Evolutionary conservation across 2,329 filamentous ascomycete genomes (phyloP).

Genomic region (Curvularia spicifera): DNA sequence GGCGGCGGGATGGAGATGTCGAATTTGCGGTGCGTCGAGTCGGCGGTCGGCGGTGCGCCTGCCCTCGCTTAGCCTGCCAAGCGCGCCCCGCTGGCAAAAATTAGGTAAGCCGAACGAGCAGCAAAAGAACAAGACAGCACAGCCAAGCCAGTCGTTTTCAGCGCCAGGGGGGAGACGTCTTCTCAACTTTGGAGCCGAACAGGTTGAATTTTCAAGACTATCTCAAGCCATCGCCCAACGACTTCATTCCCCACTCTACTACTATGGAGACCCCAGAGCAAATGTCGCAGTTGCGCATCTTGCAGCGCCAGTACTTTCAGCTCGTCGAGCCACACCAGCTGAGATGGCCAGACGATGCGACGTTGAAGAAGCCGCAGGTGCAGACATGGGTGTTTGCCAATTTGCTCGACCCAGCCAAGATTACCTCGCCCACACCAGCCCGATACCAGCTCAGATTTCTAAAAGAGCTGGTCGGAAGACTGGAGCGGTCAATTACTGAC

Average conservation of each 20-base stretch:
- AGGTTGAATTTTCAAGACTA: conserved; percentile 1
- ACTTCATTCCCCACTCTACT: not conserved
- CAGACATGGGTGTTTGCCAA: conserved; percentile 71
- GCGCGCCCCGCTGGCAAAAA: conserved; percentile 21
- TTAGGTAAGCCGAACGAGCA: conserved; percentile 29
- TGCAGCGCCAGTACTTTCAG: conserved; percentile 81
- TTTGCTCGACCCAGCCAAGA: conserved; percentile 67
- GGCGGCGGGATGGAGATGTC: conserved; percentile 44
- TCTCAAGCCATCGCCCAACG: not conserved
- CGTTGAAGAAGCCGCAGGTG: conserved; percentile 65
- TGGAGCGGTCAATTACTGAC: conserved; percentile 77
- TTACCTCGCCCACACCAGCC: conserved; percentile 66
- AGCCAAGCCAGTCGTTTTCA: too few species aligned
- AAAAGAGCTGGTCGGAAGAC: conserved; percentile 71
- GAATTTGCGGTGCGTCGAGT: conserved; percentile 25
- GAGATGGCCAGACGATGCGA: conserved; percentile 65
- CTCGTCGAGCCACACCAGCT: conserved; percentile 67
- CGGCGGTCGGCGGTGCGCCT: conserved; percentile 23
- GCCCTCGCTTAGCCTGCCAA: conserved; percentile 20
- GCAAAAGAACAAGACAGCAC: too few species aligned
- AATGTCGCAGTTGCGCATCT: conserved; percentile 42
- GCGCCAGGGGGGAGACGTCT: not conserved
- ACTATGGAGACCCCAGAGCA: conserved; percentile 23
- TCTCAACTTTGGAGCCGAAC: not conserved
- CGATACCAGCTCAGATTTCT: conserved; percentile 75